Evolutionary conservation across 176 grass and related monocot genomes (phyloP), one percentile per base, ranked within the genome.

Genomic region (Juncus inflexus): DNA sequence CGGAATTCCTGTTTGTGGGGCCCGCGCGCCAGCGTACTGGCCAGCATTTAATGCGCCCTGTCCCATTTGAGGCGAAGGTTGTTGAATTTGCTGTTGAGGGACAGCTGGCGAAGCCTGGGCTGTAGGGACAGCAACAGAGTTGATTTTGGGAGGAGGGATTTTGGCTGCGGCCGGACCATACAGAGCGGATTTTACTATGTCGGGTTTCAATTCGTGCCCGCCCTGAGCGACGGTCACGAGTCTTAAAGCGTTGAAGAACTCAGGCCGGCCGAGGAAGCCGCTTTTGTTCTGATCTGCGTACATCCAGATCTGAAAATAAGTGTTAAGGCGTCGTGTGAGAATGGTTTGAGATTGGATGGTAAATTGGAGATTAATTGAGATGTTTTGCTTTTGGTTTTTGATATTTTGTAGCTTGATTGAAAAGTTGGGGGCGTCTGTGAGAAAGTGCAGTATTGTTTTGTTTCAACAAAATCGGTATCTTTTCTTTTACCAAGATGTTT

Each of bases 161-260:
- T 85, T 92, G 14, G 83, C 77, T 12, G 94, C 82, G 4, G 94
- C 94, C 49, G 94, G 94, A 58, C 94, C 89, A 60, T 80, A 99
- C 11, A 99, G 79, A 50, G 94, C 94, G 37, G 94, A 84, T 61
- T 92, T 90, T 64, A 92, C 80, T 61, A 99, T 99, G 40, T 99
- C 94, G 9, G 89, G 83, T 55, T 85, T 89, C 64, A 99, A 86
- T 68, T 82, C 78, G 42, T 85, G 94, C 40, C 88, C 94, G 66
- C 89, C 91, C 84, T 99, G 94, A 35, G 94, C 94, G 52, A 99
- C 94, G 6, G 94, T 99, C 42, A 99, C 89, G 51, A 99, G 85
- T 72, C 87, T 90, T 37, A 99, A 78, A 0, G 80, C 78, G 80
- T 99, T 99, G 85, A 86, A 92, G 82, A 99, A 99, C 64, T 99